These are phyloP conservation scores for Pilasporangium apinafurcum DNA, from an alignment of 352 stramenopile genomes.

Conservation along the genomic window DNA sequence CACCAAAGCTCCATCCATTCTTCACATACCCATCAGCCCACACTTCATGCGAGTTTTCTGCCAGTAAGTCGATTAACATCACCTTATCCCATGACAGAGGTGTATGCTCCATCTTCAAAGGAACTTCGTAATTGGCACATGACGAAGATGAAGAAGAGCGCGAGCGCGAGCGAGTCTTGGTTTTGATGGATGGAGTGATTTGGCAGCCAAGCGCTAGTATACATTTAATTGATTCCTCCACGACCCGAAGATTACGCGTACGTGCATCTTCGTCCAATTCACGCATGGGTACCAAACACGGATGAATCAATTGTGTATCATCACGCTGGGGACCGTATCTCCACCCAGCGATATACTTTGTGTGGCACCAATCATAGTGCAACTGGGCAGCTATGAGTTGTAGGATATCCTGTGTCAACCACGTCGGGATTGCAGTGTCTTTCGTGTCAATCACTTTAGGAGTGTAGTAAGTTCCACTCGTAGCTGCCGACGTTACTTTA, in stretches of 20 bases:
- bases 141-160: background rate
- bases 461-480: conserved; percentile 16
- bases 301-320: conserved; percentile 34
- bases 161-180: background rate
- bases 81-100: conserved; percentile 52
- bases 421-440: conserved; percentile 16
- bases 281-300: conserved; percentile 45
- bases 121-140: conserved; percentile 1
- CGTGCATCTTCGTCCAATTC: conserved; percentile 25
- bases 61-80: conserved; percentile 61
- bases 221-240: conserved; percentile 56
- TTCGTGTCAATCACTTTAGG: conserved; percentile 34
- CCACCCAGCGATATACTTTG: conserved; percentile 46
- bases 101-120: conserved; percentile 24
- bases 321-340: conserved; percentile 24
- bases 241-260: conserved; percentile 32
- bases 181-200: conserved; percentile 17
- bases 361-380: conserved; percentile 59
- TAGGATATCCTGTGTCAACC: conserved; percentile 23
- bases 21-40: conserved; percentile 45
- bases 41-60: conserved; percentile 66
- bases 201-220: conserved; percentile 45
- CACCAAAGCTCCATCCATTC: conserved; percentile 29
- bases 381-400: conserved; percentile 39
- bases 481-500: background rate